Percentiles rank a stretch among this genome's conserved stretches.
These are phyloP conservation scores for Talaromyces sp. DNA, from an alignment of 2,329 filamentous ascomycete genomes.

Conservation along the genomic window DNA sequence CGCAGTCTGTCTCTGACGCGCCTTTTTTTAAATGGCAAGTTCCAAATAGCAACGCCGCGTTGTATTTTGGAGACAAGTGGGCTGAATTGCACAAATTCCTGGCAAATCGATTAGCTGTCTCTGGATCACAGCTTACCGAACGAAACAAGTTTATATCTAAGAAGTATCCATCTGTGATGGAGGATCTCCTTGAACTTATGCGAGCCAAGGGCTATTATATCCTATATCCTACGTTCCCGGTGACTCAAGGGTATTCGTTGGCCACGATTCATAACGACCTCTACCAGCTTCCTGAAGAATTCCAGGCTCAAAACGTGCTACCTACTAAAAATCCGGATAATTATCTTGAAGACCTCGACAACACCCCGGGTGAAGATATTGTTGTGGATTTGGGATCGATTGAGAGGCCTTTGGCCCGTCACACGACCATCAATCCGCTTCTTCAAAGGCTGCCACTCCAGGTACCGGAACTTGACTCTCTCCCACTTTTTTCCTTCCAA, in stretches of 20 bases:
- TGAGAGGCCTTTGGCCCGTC: constrained; percentile 27
- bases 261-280: constrained; percentile 75
- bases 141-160: constrained; percentile 57
- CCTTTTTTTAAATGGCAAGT: constrained; percentile 77
- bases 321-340: not conserved
- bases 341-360: constrained; percentile 13
- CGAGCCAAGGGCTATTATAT: constrained; percentile 70
- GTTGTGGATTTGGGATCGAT: constrained; percentile 9
- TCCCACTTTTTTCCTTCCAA: constrained; percentile 60
- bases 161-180: constrained; percentile 68
- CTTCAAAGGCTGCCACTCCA: constrained; percentile 41
- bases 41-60: constrained; percentile 72
- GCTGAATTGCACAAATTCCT: constrained; percentile 76
- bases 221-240: constrained; percentile 63
- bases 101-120: constrained; percentile 50
- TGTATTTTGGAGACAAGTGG: constrained; percentile 86
- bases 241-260: constrained; percentile 47
- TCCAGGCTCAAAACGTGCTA: constrained; percentile 14
- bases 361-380: constrained; percentile 14
- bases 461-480: constrained; percentile 41
- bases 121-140: constrained; percentile 16
- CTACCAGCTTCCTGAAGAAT: constrained; percentile 66
- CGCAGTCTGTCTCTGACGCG: constrained; percentile 10
- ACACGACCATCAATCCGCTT: constrained; percentile 43
- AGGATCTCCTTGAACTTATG: constrained; percentile 71